Base-by-base conservation (phyloP, 805 yeast genomes). In the Hanseniaspora taiwanica region DNA sequence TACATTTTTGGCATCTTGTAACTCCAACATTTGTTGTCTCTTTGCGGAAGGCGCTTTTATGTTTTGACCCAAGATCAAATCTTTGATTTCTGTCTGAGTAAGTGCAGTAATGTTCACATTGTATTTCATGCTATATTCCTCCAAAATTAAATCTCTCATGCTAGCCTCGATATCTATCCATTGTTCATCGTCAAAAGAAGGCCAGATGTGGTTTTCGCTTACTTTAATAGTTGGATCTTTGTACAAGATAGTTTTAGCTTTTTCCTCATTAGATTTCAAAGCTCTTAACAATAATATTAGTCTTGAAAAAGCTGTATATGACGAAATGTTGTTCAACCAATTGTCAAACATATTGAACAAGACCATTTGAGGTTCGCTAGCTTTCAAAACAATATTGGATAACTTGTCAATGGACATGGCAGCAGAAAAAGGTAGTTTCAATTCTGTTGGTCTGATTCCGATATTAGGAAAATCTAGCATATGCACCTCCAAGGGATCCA, bases 391-490 rank as follows among this genome's bases (percentile, higher is more conserved):
- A 39, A 83, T 65, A 44, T 83, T 84, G 1, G 80, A 72, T 36
- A 91, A 59, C 52, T 83, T 84, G 42, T 81, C 91, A 43, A 89
- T 73, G 53, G 79, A 74, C 68, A 91, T 60, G 0, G 94, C 83
- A 1, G 94, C 77, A 21, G 81, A 79, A 65, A 91, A 91, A 16
- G 99, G 98, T 44, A 91, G 62, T 48, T 79, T 80, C 41, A 91
- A 64, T 56, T 91, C 97, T 1, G 95, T 80, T 2, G 94, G 84
- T 40, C 96, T 72, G 25, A 91, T 81, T 0, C 89, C 72, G 38
- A 86, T 80, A 56, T 85, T 86, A 16, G 96, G 96, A 67, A 87
- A 91, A 57, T 91, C 97, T 40, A 89, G 71, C 94, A 91, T 83
- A 52, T 91, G 97, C 25, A 86, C 96, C 52, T 89, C 96, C 39